Evolutionary conservation across 2,329 filamentous ascomycete genomes (phyloP).

Genomic region (Penicillium sp.): DNA sequence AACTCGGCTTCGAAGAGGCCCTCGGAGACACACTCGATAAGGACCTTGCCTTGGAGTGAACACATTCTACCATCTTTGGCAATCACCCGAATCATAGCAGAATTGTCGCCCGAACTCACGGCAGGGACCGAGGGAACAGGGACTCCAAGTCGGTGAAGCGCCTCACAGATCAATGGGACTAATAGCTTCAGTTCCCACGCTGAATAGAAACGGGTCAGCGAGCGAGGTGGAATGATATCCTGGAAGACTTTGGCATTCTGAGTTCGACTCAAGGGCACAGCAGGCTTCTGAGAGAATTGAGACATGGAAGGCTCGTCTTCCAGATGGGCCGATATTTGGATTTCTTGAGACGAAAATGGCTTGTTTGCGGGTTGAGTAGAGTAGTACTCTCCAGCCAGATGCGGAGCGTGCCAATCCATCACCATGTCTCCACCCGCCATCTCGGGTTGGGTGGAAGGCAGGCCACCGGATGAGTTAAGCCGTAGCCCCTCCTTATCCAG

Average conservation of each 20-base stretch:
- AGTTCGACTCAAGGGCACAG: slow-evolving; percentile 79
- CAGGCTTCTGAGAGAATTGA: slow-evolving; percentile 80
- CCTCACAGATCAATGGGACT: slow-evolving; percentile 75
- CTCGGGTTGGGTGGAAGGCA: slow-evolving; percentile 86
- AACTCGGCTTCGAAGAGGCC: slow-evolving; percentile 84
- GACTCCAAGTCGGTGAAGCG: slow-evolving; percentile 82
- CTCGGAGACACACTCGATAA: slow-evolving; percentile 48
- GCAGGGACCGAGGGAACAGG: slow-evolving; percentile 59
- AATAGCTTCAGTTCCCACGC: slow-evolving; percentile 73
- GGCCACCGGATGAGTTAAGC: slow-evolving; percentile 46
- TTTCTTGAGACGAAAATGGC: slow-evolving; percentile 35
- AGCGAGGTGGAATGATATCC: slow-evolving; percentile 86
- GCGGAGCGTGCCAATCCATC: slow-evolving; percentile 87
- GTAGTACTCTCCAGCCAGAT: slow-evolving; percentile 48
- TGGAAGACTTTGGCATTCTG: slow-evolving; percentile 85
- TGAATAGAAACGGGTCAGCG: slow-evolving; percentile 90
- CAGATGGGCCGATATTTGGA: slow-evolving; percentile 62
- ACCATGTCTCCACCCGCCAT: slow-evolving; percentile 70
- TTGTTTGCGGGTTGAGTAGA: slow-evolving; percentile 51
- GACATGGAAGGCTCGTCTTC: slow-evolving; percentile 80
- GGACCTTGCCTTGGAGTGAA: slow-evolving; percentile 46
- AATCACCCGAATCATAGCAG: slow-evolving; percentile 69
- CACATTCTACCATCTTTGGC: slow-evolving; percentile 60
- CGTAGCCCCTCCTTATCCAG: slow-evolving; percentile 56
- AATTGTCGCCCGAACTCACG: slow-evolving; percentile 53